Evolutionary conservation across 768 basidiomycete species (phyloP), one percentile per base, ranked within the genome.

Genomic region (Boletus fagicola): DNA sequence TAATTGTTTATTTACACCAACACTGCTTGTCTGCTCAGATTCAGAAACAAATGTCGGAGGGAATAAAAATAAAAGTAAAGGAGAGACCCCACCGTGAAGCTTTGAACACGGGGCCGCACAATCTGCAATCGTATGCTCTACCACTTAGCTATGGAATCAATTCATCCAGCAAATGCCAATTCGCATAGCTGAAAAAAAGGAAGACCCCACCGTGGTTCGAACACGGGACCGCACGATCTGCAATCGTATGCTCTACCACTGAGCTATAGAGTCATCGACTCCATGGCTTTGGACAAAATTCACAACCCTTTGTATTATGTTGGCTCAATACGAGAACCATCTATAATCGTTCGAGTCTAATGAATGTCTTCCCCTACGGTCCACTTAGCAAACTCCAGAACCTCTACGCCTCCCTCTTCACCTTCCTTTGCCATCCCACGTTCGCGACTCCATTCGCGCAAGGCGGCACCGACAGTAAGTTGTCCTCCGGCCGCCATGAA

Each of bases 401-500:
- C 74, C 22, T 70, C 71, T n/a, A 72, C 51, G 12, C 71, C 69
- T 16, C 71, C 72, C 24, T 68, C 73, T 47, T 68, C 69, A 8
- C 56, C 66, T 26, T 73, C 67, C 6, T 57, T 57, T n/a, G 45
- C 62, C 49, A 89, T 65, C 0, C 80, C 82, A 31, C 77, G 77
- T 56, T 77, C 70, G 50, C 69, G 63, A 12, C 82, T 76, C 89
- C 89, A 92, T n/a, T 70, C 63, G 18, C 69, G 62, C 57, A 92
- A 55, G 2, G 62, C 72, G 1, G 52, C 53, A 39, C 67, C 65
- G 10, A 78, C 76, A 9, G 73, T 65, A 39, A 65, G 60, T 43
- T 81, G 78, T 6, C 82, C 88, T n/a, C 85, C 82, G 39, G 87
- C 79, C 75, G 86, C 91, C 70, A 85, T 82, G 62, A 92, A 89